Conservation (phyloP, 2,329 filamentous ascomycete species). For the Aspergillus clavatus region DNA sequence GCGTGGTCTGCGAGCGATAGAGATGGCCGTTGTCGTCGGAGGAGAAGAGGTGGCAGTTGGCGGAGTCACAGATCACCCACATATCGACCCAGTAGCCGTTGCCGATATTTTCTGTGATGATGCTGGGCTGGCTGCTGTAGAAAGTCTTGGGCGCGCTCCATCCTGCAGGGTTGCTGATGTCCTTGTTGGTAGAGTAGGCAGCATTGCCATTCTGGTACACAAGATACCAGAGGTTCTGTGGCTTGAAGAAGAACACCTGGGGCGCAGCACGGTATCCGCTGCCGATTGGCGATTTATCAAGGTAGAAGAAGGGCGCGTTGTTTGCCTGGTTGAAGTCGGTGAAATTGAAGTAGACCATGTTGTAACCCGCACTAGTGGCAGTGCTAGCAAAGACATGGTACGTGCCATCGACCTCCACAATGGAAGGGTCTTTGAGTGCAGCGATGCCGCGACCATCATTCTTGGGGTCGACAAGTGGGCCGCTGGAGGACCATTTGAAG, state of each 20-base stretch:
- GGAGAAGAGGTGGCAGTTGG: slow-evolving; percentile 2
- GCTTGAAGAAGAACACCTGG: slow-evolving; percentile 3
- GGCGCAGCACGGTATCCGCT: slow-evolving; percentile 7
- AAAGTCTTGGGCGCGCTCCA: slow-evolving; percentile 5
- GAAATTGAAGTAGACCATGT: slow-evolving; percentile 8
- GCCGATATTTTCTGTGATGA: slow-evolving; percentile 2
- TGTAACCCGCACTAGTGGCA: slow-evolving; percentile 2
- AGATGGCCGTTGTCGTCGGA: slow-evolving; percentile 6
- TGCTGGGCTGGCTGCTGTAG: neutral
- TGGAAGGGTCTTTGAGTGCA: slow-evolving; percentile 7
- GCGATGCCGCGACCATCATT: neutral
- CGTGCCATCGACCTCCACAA: neutral
- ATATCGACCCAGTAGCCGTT: slow-evolving; percentile 4
- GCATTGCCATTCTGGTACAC: slow-evolving; percentile 5
- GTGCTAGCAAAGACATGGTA: slow-evolving; percentile 9
- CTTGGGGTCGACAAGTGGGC: slow-evolving; percentile 2
- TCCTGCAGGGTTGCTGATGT: slow-evolving; percentile 3
- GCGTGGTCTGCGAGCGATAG: slow-evolving; percentile 1
- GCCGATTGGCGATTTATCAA: slow-evolving; percentile 3
- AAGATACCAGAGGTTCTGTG: slow-evolving; percentile 4
- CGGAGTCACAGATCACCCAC: slow-evolving; percentile 3
- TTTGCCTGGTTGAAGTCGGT: slow-evolving; percentile 5
- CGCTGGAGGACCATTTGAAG: slow-evolving; percentile 5
- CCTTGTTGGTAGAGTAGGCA: slow-evolving; percentile 5
- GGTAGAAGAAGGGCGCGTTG: slow-evolving; percentile 5